These are phyloP conservation scores for Starmerella cellae DNA, from an alignment of 805 yeast genomes.

Conservation along the genomic window DNA sequence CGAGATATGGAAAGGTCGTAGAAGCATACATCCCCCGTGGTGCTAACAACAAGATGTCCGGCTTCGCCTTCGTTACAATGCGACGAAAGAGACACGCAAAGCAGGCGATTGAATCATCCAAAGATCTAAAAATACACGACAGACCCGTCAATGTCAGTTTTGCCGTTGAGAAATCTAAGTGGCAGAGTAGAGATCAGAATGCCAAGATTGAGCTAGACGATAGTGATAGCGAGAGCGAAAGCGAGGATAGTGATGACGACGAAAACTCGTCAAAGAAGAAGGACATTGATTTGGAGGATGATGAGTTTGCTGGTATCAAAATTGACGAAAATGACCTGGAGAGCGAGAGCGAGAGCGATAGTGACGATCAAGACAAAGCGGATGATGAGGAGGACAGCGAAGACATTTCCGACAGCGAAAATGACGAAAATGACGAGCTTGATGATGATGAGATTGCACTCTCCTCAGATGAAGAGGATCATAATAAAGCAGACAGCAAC, in stretches of 20 bases:
- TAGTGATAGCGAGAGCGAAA: slow-evolving; percentile 25
- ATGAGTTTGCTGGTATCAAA: slow-evolving; percentile 20
- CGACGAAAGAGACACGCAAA: slow-evolving; percentile 63
- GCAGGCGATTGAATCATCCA: slow-evolving; percentile 60
- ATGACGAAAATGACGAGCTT: slow-evolving; percentile 22
- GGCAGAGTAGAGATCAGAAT: slow-evolving; percentile 43
- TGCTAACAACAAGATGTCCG: slow-evolving; percentile 77
- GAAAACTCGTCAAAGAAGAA: slow-evolving; percentile 22
- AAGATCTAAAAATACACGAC: slow-evolving; percentile 70
- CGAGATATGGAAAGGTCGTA: slow-evolving; percentile 69
- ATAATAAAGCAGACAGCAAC: slow-evolving; percentile 22
- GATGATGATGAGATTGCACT: slow-evolving; percentile 19
- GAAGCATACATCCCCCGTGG: slow-evolving; percentile 85
- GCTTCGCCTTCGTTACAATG: slow-evolving; percentile 92
- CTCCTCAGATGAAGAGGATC: slow-evolving; percentile 24
- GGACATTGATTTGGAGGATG: slow-evolving; percentile 28
- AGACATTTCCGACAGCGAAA: slow-evolving; percentile 11
- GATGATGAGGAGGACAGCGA: slow-evolving; percentile 21
- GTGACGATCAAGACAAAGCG: slow-evolving; percentile 27
- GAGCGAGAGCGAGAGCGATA: slow-evolving; percentile 29
- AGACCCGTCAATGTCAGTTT: slow-evolving; percentile 89
- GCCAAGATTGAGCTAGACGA: slow-evolving; percentile 31
- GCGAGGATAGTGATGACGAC: slow-evolving; percentile 26
- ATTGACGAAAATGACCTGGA: slow-evolving; percentile 28
- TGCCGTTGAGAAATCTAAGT: slow-evolving; percentile 76